Evolutionary conservation across 257 asterid genomes (phyloP).

Genomic region (Primulina tabacum): DNA sequence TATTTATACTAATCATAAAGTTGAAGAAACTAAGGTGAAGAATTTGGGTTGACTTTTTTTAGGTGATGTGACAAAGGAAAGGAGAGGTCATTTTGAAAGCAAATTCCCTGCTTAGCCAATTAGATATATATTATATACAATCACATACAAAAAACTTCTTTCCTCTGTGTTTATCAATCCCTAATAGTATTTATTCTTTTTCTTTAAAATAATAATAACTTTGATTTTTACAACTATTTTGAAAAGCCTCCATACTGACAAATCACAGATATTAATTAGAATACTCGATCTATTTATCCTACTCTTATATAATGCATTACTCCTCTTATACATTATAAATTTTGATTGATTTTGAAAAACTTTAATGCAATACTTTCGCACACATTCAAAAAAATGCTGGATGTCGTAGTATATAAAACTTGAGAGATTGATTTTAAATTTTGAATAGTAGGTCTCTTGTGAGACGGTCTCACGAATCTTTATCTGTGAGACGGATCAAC

Average conservation of each 20-base stretch:
- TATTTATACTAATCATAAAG: slow-evolving; percentile 46
- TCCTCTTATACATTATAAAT: too few species aligned
- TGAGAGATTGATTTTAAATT: too few species aligned
- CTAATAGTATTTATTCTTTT: slow-evolving; percentile 14
- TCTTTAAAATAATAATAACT: not conserved
- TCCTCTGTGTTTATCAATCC: slow-evolving; percentile 16
- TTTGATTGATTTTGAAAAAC: too few species aligned
- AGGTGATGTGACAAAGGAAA: slow-evolving; percentile 52
- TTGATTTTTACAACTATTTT: slow-evolving; percentile 26
- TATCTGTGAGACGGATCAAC: too few species aligned
- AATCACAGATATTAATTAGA: slow-evolving; percentile 1
- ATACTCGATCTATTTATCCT: slow-evolving; percentile 8
- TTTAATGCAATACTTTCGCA: not conserved
- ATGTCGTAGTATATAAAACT: too few species aligned
- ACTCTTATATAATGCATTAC: too few species aligned
- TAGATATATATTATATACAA: slow-evolving; percentile 2
- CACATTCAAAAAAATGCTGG: too few species aligned
- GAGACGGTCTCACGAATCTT: too few species aligned
- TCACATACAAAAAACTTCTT: not conserved
- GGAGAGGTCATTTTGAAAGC: slow-evolving; percentile 39
- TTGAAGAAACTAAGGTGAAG: slow-evolving; percentile 29
- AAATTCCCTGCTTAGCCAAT: slow-evolving; percentile 37
- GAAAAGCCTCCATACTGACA: slow-evolving; percentile 30
- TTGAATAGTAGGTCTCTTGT: too few species aligned
- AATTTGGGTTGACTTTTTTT: slow-evolving; percentile 70